Percentiles rank a stretch among this genome's conserved stretches.
These are phyloP conservation scores for Taxillus chinensis DNA, from an alignment of 164 flowering plant species.

Conservation along the genomic window DNA sequence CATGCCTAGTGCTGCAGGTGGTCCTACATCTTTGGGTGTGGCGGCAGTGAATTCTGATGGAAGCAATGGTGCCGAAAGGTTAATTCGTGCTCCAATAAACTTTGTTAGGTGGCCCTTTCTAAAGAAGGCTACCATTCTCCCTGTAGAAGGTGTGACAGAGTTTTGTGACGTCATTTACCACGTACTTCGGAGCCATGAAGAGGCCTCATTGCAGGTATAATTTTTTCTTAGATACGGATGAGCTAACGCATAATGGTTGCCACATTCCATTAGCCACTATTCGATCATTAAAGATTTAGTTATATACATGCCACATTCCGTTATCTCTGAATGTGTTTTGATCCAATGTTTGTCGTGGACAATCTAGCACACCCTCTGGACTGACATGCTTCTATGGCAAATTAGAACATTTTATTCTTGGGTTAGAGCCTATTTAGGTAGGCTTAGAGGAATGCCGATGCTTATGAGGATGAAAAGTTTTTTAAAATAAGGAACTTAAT, in stretches of 20 bases:
- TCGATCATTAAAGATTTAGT: no score
- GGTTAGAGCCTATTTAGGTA: no score
- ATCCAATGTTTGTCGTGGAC: no score
- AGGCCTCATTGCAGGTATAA: slow-evolving; percentile 65
- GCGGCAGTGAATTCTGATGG: slow-evolving; percentile 23
- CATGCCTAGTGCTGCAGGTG: slow-evolving; percentile 42
- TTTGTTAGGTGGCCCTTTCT: slow-evolving; percentile 72
- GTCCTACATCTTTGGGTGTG: slow-evolving; percentile 35
- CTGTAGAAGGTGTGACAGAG: slow-evolving; percentile 66
- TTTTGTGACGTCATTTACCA: slow-evolving; percentile 61
- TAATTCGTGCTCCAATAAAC: slow-evolving; percentile 51
- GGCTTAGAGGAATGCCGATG: no score
- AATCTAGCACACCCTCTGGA: no score
- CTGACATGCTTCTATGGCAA: no score
- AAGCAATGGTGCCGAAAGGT: slow-evolving; percentile 31
- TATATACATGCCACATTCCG: no score
- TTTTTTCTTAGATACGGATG: background rate
- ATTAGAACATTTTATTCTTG: no score
- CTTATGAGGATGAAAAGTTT: no score
- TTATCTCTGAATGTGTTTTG: no score
- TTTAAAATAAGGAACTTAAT: no score
- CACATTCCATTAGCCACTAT: no score
- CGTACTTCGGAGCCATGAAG: slow-evolving; percentile 65
- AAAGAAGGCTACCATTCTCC: slow-evolving; percentile 52
- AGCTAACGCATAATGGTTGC: background rate